These are phyloP conservation scores for Phalaenopsis equestris DNA, from an alignment of 106 monocot species.

Conservation along the genomic window DNA sequence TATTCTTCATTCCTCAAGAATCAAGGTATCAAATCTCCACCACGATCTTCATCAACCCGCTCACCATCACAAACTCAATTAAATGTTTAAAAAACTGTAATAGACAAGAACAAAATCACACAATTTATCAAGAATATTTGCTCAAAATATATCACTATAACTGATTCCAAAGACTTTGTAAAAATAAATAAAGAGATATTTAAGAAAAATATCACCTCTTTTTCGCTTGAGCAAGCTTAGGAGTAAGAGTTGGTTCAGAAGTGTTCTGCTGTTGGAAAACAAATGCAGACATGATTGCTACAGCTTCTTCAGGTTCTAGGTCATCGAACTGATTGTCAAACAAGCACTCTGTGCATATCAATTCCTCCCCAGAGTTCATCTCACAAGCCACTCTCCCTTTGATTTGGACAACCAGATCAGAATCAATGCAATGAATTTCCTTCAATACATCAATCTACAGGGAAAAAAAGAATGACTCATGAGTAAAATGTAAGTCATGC, in stretches of 20 bases:
- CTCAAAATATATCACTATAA: background rate
- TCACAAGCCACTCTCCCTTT: constrained; percentile 98
- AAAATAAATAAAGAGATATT: background rate
- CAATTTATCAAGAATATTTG: constrained; percentile 1
- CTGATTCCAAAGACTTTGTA: background rate
- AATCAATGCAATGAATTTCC: constrained; percentile 76
- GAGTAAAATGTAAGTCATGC: background rate
- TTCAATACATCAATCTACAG: constrained; percentile 89
- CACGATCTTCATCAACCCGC: background rate
- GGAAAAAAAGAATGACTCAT: background rate
- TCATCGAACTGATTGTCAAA: constrained; percentile 98
- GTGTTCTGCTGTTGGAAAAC: constrained; percentile 94
- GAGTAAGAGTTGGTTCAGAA: constrained; percentile 71
- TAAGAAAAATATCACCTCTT: constrained; percentile 35
- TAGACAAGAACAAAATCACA: background rate
- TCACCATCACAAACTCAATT: background rate
- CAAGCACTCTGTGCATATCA: constrained; percentile 94
- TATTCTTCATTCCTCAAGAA: background rate
- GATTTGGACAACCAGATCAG: constrained; percentile 84
- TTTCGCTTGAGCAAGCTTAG: constrained; percentile 56
- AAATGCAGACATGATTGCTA: constrained; percentile 93
- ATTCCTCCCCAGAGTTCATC: constrained; percentile 98
- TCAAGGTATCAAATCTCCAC: background rate
- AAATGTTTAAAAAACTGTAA: background rate
- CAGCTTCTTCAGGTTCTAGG: constrained; percentile 93